Evolutionary conservation across 331 rosid genomes (phyloP).

Genomic region (Phaseolus coccineus): DNA sequence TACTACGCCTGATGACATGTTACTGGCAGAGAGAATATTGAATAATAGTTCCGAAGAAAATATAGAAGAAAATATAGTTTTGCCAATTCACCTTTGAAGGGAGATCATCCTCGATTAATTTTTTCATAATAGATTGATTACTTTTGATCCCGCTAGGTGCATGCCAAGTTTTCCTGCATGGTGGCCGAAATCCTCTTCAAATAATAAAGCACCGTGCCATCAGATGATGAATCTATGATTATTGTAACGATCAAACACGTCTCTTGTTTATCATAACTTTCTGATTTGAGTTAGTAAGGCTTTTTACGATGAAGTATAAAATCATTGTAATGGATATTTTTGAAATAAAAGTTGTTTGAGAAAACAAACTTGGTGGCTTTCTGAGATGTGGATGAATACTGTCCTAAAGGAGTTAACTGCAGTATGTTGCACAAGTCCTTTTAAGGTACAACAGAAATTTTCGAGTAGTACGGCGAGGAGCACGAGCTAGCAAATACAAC

Average conservation of each 20-base stretch:
- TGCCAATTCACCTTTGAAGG: slow-evolving; percentile 38
- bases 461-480: too few relatives aligned
- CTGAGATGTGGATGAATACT: too few relatives aligned
- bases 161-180: slow-evolving; percentile 33
- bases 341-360: too few relatives aligned
- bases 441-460: too few relatives aligned
- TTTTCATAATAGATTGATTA: slow-evolving; percentile 7
- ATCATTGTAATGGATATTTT: too few relatives aligned
- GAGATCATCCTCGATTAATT: slow-evolving; percentile 6
- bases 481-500: too few relatives aligned
- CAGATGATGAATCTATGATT: background rate
- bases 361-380: too few relatives aligned
- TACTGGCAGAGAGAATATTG: slow-evolving; percentile 90
- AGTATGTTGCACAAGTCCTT: too few relatives aligned
- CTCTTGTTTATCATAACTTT: background rate
- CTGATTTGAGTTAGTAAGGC: too few relatives aligned
- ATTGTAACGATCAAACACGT: background rate
- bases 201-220: slow-evolving; percentile 9
- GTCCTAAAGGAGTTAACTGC: too few relatives aligned
- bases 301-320: too few relatives aligned
- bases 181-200: slow-evolving; percentile 14
- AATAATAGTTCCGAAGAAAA: slow-evolving; percentile 50
- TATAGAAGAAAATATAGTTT: slow-evolving; percentile 34
- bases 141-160: slow-evolving; percentile 27
- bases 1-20: slow-evolving; percentile 91